These are phyloP conservation scores for Paracamarosporium sp. DNA, from an alignment of 2,329 filamentous ascomycete species.

Conservation along the genomic window DNA sequence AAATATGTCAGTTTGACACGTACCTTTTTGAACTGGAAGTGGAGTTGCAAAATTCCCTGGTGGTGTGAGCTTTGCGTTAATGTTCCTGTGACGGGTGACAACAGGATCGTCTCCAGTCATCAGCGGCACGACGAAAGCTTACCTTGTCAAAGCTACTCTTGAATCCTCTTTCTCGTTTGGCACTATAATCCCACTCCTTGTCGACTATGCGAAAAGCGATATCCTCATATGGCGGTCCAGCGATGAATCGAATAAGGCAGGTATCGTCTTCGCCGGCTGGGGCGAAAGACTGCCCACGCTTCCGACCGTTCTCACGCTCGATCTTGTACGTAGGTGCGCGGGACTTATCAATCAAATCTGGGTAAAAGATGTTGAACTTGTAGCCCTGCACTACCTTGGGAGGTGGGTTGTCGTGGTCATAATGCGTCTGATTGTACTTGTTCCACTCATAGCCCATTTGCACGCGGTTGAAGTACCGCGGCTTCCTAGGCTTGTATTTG, in stretches of 20 bases:
- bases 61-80: constrained; percentile 34
- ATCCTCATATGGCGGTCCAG: constrained; percentile 94
- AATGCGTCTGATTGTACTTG: constrained; percentile 99
- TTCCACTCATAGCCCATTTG: constrained; percentile 99
- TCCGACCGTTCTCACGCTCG: constrained; percentile 87
- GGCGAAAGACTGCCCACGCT: constrained; percentile 89
- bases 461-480: constrained; percentile 95
- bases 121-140: constrained; percentile 45
- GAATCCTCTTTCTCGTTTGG: constrained; percentile 92
- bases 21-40: constrained; percentile 99
- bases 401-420: constrained; percentile 96
- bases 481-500: constrained; percentile 88
- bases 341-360: constrained; percentile 91
- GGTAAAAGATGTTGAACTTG: constrained; percentile 99
- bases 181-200: constrained; percentile 98
- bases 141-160: constrained; percentile 98
- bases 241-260: constrained; percentile 93
- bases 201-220: constrained; percentile 97
- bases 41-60: constrained; percentile 91
- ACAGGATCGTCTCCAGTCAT: neutral
- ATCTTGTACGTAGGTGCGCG: constrained; percentile 97
- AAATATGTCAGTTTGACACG: constrained; percentile 21
- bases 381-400: constrained; percentile 98
- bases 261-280: constrained; percentile 96
- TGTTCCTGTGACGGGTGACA: neutral